These are phyloP conservation scores for Simplicillium aogashimaense DNA, from an alignment of 2,329 filamentous ascomycete genomes.

Conservation along the genomic window DNA sequence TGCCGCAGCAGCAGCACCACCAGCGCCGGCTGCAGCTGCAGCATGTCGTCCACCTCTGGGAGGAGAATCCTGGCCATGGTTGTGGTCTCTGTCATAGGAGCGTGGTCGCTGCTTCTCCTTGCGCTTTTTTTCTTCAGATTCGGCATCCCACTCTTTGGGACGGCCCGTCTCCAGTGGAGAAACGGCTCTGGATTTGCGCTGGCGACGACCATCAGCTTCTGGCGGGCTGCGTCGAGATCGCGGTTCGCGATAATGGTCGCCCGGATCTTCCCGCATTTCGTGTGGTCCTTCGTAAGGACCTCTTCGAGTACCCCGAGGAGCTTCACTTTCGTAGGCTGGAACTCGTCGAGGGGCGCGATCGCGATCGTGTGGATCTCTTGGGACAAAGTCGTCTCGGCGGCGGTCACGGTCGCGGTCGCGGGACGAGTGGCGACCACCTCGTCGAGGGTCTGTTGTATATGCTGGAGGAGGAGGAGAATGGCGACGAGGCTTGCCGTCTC, in stretches of 20 bases:
- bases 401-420: constrained; percentile 2
- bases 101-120: constrained; percentile 10
- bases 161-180: background rate
- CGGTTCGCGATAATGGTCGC: constrained; percentile 6
- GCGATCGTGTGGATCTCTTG: constrained; percentile 1
- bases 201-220: constrained; percentile 1
- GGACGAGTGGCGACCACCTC: constrained; percentile 1
- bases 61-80: constrained; percentile 9
- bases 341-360: constrained; percentile 1
- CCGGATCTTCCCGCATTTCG: background rate
- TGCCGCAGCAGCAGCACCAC: constrained; percentile 2
- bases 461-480: background rate
- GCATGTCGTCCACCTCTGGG: constrained; percentile 14
- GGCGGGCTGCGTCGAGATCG: constrained; percentile 8
- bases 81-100: constrained; percentile 13
- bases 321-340: too few species aligned
- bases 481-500: background rate
- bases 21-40: constrained; percentile 1
- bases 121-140: constrained; percentile 7
- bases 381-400: background rate
- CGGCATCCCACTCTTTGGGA: constrained; percentile 9
- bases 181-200: background rate
- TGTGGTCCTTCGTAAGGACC: too few species aligned
- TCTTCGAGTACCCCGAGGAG: too few species aligned
- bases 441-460: constrained; percentile 4